Base-by-base conservation (phyloP, 805 yeast species). In the Middelhovenomyces tepae region DNA sequence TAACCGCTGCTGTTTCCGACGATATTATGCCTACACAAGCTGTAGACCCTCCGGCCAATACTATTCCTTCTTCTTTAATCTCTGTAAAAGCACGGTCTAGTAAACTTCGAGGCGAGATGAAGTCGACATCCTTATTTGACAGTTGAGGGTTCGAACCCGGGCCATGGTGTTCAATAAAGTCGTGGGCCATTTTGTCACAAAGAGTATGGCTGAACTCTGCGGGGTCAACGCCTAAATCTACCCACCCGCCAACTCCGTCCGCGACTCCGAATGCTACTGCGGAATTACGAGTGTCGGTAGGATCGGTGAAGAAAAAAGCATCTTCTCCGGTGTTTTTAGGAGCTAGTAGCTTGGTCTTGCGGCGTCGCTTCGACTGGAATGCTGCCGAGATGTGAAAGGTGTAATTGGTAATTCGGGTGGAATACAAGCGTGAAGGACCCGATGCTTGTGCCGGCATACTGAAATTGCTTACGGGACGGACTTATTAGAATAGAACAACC, bases 221-320 rank as follows among this genome's bases (percentile, higher is more conserved):
- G 2, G 95, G 82, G 54, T 89, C 95, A 47, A 75, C 80, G 0
- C 96, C 96, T 29, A 82, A 78, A 40, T 83, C 91, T 1, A 82
- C 72, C 96, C 97, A 89, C 3, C 97, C 97, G 10, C 97, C 97
- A 3, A 91, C 97, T 9, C 98, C 98, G 59, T 89, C 98, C 4
- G 95, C 59, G 10, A 57, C 60, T 3, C 54, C 60, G 2, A 55
- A 25, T 3, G 56, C 46, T n/a, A n/a, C n/a, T n/a, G n/a, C n/a
- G n/a, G n/a, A n/a, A n/a, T n/a, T n/a, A n/a, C n/a, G n/a, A n/a
- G n/a, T n/a, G n/a, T n/a, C n/a, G 7, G 15, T 26, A 15, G 17
- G 19, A 10, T 7, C 10, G 5, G 19, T 5, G 19, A 16, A 13
- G 19, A 26, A 26, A n/a, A 26, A 26, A 7, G 29, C 15, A 13